These are phyloP conservation scores for Microglena sp. DNA, from an alignment of 139 green algal species.

Conservation along the genomic window DNA sequence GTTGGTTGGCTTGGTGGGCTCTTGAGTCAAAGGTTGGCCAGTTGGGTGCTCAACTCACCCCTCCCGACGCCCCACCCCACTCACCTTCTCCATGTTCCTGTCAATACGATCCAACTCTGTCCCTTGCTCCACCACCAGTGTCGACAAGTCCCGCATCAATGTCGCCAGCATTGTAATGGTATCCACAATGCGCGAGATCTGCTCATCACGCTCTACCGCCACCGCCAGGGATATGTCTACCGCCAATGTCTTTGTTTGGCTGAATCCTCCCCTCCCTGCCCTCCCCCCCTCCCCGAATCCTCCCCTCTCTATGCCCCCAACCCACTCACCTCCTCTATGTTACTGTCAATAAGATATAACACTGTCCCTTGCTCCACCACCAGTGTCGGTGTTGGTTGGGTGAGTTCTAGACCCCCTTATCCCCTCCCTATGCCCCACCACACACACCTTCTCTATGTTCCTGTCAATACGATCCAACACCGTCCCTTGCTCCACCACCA, in stretches of 20 bases:
- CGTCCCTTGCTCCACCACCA: slow-evolving; percentile 98
- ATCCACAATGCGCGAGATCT: slow-evolving; percentile 75
- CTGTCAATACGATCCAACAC: slow-evolving; percentile 79
- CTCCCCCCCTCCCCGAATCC: no score
- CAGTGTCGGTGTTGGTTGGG: no score
- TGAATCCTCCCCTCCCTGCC: no score
- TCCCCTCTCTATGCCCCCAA: no score
- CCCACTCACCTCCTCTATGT: no score
- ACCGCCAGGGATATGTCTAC: slow-evolving; percentile 31
- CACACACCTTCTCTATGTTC: slow-evolving; percentile 38
- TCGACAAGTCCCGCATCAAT: slow-evolving; percentile 85
- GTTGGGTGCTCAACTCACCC: no score
- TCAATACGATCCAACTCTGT: slow-evolving; percentile 86
- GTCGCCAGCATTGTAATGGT: slow-evolving; percentile 39
- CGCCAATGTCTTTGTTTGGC: slow-evolving; percentile 47
- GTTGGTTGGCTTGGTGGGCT: no score
- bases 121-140: slow-evolving; percentile 96
- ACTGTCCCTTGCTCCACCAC: no score
- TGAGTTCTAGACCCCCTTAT: no score
- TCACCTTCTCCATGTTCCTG: slow-evolving; percentile 35
- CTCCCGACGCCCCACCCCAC: no score
- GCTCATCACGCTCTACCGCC: slow-evolving; percentile 67
- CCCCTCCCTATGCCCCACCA: no score
- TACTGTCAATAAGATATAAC: background rate
- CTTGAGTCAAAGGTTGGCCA: no score